Conservation (phyloP, 2,329 filamentous ascomycete species). For the Monilinia fructicola region DNA sequence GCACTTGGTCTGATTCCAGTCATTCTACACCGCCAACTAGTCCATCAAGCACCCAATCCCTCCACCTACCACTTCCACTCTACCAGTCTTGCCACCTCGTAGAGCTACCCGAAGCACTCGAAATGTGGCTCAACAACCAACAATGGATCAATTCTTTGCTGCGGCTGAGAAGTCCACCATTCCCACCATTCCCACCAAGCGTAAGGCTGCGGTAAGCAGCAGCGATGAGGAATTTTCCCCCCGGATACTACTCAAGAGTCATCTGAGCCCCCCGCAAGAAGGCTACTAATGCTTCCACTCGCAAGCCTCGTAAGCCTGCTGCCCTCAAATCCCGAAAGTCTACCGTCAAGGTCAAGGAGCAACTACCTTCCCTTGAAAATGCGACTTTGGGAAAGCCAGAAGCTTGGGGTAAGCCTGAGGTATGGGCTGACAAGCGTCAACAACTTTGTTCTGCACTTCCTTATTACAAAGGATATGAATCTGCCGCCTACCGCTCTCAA, state of each 20-base stretch:
- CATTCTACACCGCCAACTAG: not conserved
- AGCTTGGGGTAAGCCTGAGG: conserved; percentile 44
- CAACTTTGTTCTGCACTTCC: conserved; percentile 62
- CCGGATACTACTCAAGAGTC: not conserved
- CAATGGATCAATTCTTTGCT: not conserved
- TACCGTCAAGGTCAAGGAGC: not conserved
- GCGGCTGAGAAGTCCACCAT: not conserved
- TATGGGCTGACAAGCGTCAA: conserved; percentile 59
- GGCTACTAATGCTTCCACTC: not conserved
- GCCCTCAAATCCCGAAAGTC: not conserved
- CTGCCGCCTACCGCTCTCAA: conserved; percentile 54
- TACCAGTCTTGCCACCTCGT: no score
- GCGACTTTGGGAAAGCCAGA: conserved; percentile 29
- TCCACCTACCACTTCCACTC: not conserved
- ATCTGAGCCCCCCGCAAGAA: not conserved
- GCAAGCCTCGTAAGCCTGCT: not conserved
- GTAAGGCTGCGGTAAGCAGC: not conserved
- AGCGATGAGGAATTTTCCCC: not conserved
- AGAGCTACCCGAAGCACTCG: not conserved
- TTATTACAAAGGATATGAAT: conserved; percentile 62
- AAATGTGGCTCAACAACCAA: not conserved
- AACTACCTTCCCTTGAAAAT: conserved; percentile 9
- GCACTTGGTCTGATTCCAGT: not conserved
- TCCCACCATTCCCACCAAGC: not conserved
- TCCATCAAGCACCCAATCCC: not conserved